phyloP scores from a whole-genome alignment of 1,139 yeast species.

The Protomyces macrosporus region DNA sequence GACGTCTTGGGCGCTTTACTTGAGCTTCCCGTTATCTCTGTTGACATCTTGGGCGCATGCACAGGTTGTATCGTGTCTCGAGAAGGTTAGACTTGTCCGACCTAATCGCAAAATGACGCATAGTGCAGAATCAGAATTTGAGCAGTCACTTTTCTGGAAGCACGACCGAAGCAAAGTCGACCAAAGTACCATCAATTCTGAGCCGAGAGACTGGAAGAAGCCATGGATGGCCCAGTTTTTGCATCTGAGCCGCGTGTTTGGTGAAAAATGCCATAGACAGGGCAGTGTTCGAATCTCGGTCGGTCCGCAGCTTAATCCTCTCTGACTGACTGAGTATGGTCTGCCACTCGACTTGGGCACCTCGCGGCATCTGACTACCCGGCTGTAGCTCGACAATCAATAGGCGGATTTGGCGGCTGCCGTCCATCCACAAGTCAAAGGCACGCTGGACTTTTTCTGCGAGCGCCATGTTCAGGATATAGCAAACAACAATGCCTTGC shows the following conservation, averaged over 20 bases:
- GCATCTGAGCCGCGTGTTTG: background rate
- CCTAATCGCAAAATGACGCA: no score
- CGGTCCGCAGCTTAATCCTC: background rate
- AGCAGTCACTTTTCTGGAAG: no score
- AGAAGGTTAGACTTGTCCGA: no score
- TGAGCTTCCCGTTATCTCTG: no score
- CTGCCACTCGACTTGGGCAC: constrained; percentile 24
- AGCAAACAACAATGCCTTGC: constrained; percentile 5
- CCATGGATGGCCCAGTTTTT: background rate
- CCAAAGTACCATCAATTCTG: background rate
- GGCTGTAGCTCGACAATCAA: background rate
- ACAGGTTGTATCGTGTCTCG: no score
- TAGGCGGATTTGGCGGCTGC: background rate
- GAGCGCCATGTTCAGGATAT: background rate
- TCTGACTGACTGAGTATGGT: background rate
- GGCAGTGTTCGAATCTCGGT: background rate
- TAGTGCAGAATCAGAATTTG: background rate
- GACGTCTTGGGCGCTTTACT: no score
- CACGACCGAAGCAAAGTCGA: no score
- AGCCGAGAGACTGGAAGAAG: background rate
- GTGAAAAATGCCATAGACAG: background rate
- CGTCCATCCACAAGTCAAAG: background rate
- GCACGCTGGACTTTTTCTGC: background rate
- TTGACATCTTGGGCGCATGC: no score
- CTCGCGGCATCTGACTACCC: constrained; percentile 18